These are phyloP conservation scores for Xylaria scruposa DNA, from an alignment of 495 filamentous ascomycete species.

Conservation along the genomic window DNA sequence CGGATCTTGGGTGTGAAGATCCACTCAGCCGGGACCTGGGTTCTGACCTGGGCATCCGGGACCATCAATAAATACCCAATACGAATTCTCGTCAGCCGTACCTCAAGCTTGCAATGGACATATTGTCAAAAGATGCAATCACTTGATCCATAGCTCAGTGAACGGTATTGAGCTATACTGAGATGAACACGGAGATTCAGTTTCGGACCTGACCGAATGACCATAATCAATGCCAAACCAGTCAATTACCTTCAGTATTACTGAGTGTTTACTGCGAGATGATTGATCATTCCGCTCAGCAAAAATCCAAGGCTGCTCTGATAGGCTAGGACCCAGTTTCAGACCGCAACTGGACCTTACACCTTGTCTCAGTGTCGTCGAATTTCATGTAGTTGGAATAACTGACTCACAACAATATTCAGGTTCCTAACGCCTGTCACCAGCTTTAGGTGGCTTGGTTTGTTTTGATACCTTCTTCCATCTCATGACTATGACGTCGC, in stretches of 20 bases:
- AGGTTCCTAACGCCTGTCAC: background rate
- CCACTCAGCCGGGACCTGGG: conserved; percentile 15
- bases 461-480: background rate
- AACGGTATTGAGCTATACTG: background rate
- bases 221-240: background rate
- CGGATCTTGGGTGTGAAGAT: conserved; percentile 7
- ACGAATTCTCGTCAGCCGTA: conserved; percentile 3
- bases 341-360: background rate
- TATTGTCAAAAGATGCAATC: conserved; percentile 14
- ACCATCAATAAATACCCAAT: conserved; percentile 2
- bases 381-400: background rate
- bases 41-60: conserved; percentile 11
- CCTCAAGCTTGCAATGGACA: background rate
- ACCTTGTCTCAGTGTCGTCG: background rate
- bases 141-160: background rate
- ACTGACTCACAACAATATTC: background rate
- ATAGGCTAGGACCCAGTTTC: background rate
- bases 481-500: background rate
- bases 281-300: background rate
- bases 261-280: background rate
- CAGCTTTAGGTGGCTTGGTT: background rate
- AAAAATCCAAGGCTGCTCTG: background rate
- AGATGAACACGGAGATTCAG: background rate
- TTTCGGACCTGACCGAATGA: background rate
- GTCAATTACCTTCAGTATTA: background rate